Conservation (phyloP, 2,329 filamentous ascomycete species). For the Domatiomyces catenatus region DNA sequence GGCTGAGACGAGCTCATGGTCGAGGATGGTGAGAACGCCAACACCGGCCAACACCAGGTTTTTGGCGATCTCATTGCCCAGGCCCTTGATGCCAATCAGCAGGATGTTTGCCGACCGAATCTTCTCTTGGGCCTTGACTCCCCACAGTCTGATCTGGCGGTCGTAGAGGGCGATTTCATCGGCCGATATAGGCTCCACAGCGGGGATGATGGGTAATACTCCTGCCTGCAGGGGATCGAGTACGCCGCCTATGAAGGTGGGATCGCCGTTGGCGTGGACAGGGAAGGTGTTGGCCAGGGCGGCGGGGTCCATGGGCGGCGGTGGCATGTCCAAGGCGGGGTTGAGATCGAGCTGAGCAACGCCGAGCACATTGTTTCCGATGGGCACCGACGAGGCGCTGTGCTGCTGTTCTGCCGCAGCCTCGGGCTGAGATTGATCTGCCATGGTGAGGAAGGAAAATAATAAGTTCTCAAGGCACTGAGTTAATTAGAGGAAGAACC, state of each 20-base stretch:
- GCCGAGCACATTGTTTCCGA: neutral
- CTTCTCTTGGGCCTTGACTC: constrained; percentile 79
- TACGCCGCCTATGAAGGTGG: neutral
- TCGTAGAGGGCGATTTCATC: constrained; percentile 97
- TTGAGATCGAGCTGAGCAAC: neutral
- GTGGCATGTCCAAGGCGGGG: constrained; percentile 1
- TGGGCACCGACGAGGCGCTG: too few species aligned
- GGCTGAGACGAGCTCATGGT: constrained; percentile 59
- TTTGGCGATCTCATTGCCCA: constrained; percentile 91
- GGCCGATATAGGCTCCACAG: constrained; percentile 23
- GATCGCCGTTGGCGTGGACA: constrained; percentile 7
- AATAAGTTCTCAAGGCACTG: too few species aligned
- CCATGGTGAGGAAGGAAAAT: neutral
- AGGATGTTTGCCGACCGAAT: constrained; percentile 82
- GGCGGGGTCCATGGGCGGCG: neutral
- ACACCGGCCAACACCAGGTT: constrained; percentile 92
- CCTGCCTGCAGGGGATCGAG: neutral
- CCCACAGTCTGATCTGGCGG: constrained; percentile 93
- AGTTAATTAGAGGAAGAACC: too few species aligned
- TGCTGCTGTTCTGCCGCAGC: neutral
- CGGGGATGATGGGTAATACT: neutral
- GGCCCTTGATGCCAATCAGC: constrained; percentile 70
- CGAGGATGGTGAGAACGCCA: constrained; percentile 74
- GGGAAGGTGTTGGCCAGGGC: constrained; percentile 6
- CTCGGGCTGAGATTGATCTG: neutral